phyloP scores from a whole-genome alignment of 2,329 filamentous ascomycete species.

The Diaporthe australafricana region DNA sequence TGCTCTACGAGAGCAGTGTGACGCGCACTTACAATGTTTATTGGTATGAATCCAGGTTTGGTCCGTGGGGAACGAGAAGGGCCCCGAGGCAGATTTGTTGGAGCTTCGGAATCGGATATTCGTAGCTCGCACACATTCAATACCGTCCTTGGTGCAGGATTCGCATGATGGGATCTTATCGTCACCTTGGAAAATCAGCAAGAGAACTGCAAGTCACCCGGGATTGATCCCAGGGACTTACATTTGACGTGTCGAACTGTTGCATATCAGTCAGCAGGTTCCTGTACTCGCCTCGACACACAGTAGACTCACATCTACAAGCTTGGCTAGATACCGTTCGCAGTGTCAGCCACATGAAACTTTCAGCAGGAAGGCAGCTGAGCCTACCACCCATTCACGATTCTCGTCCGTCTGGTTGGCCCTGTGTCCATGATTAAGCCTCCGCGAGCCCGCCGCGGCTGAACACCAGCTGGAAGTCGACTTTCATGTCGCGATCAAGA shows the following conservation, averaged over 20 bases:
- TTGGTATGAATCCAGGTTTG: not conserved
- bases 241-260: constrained; percentile 8
- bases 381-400: constrained; percentile 4
- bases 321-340: not conserved
- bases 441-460: not conserved
- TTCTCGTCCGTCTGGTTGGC: not conserved
- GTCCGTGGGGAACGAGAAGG: not conserved
- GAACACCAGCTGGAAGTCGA: not conserved
- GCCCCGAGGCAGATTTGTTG: not conserved
- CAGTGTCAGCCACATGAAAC: not conserved
- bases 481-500: not conserved
- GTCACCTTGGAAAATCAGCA: not conserved
- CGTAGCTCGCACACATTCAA: not conserved
- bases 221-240: not conserved
- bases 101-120: not conserved
- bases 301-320: not conserved
- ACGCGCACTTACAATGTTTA: not conserved
- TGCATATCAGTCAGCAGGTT: not conserved
- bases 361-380: not conserved
- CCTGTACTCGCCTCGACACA: not conserved
- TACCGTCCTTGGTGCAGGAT: constrained; percentile 12
- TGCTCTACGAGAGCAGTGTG: too few relatives aligned
- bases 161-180: not conserved
- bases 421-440: not conserved
- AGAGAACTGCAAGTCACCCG: too few relatives aligned